phyloP scores from a whole-genome alignment of 345 rosid species.

The Lepidium didymum region DNA sequence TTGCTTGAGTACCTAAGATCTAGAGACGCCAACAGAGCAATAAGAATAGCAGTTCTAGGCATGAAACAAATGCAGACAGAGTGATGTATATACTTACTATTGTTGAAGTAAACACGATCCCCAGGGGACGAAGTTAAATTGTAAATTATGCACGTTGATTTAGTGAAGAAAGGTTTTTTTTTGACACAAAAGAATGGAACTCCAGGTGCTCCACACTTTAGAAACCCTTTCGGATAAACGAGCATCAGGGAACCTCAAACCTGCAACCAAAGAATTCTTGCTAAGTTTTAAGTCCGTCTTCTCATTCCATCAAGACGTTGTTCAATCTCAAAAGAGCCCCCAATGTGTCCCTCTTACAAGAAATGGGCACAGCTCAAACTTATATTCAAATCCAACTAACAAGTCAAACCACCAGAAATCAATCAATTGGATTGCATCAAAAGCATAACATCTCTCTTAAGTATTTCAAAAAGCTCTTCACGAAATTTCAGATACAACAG shows the following conservation, averaged over 20 bases:
- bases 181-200: constrained; percentile 11
- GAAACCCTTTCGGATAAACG: constrained; percentile 19
- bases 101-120: constrained; percentile 1
- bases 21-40: constrained; percentile 26
- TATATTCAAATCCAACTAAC: neutral
- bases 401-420: neutral
- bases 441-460: neutral
- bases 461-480: neutral
- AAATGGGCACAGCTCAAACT: neutral
- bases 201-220: constrained; percentile 14
- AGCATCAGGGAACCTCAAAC: constrained; percentile 24
- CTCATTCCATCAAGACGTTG: neutral
- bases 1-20: constrained; percentile 36
- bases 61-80: neutral
- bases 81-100: constrained; percentile 12
- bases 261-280: constrained; percentile 1
- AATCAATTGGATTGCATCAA: neutral
- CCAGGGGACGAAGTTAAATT: neutral
- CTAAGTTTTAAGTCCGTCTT: neutral
- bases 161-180: neutral
- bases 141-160: neutral
- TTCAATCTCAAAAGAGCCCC: neutral
- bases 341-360: neutral
- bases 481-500: neutral
- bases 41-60: neutral